Evolutionary conservation across 164 flowering plant genomes (phyloP).

Genomic region (Macadamia tetraphylla): DNA sequence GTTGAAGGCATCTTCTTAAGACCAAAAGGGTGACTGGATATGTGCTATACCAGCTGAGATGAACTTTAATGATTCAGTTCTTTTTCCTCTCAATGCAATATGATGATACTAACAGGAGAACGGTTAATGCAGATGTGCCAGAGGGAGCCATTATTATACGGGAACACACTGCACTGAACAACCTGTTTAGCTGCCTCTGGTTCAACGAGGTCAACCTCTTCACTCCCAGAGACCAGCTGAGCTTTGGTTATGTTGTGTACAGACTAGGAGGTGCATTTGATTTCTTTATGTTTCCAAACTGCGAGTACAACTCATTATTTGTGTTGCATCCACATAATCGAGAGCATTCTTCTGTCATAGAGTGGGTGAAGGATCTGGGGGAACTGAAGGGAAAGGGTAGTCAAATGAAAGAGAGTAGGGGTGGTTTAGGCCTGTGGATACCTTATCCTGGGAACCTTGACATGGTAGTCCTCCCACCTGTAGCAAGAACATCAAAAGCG

Average conservation of each 20-base stretch:
- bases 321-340: conserved; percentile 79
- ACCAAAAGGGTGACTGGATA: no score
- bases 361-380: conserved; percentile 69
- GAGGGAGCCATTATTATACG: conserved; percentile 93
- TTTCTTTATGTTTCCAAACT: conserved; percentile 89
- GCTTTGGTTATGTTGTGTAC: conserved; percentile 91
- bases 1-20: neutral
- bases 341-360: conserved; percentile 84
- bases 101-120: neutral
- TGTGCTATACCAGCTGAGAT: neutral
- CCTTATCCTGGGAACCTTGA: conserved; percentile 83
- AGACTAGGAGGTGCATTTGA: conserved; percentile 62
- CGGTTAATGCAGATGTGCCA: conserved; percentile 75
- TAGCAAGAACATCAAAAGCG: conserved; percentile 79
- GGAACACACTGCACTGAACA: conserved; percentile 78
- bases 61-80: neutral
- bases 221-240: conserved; percentile 96
- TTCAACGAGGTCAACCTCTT: conserved; percentile 94
- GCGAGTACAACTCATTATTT: conserved; percentile 86
- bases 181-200: conserved; percentile 94
- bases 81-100: neutral
- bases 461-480: conserved; percentile 61
- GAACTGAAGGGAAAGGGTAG: conserved; percentile 51
- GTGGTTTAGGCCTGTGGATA: conserved; percentile 93
- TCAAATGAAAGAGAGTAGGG: conserved; percentile 72